These are phyloP conservation scores for Mycena galericulata DNA, from an alignment of 768 basidiomycete species.

Conservation along the genomic window DNA sequence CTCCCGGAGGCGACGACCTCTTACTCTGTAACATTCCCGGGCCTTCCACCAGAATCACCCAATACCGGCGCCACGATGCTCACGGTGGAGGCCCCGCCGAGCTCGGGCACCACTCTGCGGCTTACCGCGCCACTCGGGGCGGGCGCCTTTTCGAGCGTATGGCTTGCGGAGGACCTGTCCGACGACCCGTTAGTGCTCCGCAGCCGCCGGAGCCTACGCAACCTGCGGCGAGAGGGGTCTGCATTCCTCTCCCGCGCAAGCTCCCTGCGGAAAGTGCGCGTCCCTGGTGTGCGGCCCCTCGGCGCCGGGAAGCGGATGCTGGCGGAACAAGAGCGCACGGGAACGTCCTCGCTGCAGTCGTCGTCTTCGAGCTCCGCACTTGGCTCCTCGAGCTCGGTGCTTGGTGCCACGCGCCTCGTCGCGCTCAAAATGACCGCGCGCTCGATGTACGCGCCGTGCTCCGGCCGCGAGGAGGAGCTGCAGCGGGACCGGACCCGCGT, in stretches of 20 bases:
- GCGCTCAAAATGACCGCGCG: conserved; percentile 63
- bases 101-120: conserved; percentile 51
- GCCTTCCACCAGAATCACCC: conserved; percentile 26
- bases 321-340: conserved; percentile 24
- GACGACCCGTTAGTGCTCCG: conserved; percentile 56
- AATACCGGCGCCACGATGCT: conserved; percentile 15
- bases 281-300: conserved; percentile 32
- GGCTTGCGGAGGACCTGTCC: conserved; percentile 73
- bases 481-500: conserved; percentile 81
- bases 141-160: conserved; percentile 82
- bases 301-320: conserved; percentile 30
- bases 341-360: conserved; percentile 3
- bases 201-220: conserved; percentile 55
- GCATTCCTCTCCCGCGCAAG: conserved; percentile 27
- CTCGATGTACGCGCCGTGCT: conserved; percentile 39
- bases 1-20: conserved; percentile 24
- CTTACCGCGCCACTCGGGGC: conserved; percentile 71
- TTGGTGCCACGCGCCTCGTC: conserved; percentile 46
- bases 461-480: conserved; percentile 49
- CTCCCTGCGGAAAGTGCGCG: conserved; percentile 31
- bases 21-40: conserved; percentile 28
- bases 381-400: background rate
- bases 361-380: too few relatives aligned
- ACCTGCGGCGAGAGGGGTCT: conserved; percentile 46
- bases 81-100: conserved; percentile 20